These are phyloP conservation scores for Penicillium verhagenii DNA, from an alignment of 495 filamentous ascomycete species.

Conservation along the genomic window DNA sequence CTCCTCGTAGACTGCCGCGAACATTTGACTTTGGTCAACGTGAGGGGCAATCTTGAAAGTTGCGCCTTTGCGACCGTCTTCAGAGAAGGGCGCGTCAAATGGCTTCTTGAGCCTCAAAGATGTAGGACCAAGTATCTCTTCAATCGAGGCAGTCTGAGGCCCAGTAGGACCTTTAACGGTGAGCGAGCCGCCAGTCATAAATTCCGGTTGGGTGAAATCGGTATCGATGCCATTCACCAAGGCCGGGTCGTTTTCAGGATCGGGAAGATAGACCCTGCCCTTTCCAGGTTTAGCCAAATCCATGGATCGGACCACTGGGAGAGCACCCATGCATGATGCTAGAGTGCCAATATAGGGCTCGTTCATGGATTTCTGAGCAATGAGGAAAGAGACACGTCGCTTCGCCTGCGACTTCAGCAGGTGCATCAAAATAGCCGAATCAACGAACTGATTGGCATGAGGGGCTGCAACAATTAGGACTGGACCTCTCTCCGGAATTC, in stretches of 20 bases:
- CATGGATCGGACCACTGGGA: conserved; percentile 87
- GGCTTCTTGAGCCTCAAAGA: conserved; percentile 81
- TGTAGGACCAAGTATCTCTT: conserved; percentile 71
- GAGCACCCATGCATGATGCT: conserved; percentile 74
- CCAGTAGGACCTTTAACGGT: conserved; percentile 80
- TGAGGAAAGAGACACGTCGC: conserved; percentile 83
- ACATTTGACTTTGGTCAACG: conserved; percentile 88
- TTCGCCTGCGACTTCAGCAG: conserved; percentile 78
- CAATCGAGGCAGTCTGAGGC: conserved; percentile 73
- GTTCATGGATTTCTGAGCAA: conserved; percentile 89
- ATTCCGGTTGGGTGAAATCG: conserved; percentile 70
- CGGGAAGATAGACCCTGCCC: conserved; percentile 85
- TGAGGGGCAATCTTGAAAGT: conserved; percentile 86
- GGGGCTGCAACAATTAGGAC: conserved; percentile 95
- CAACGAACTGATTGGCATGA: conserved; percentile 98
- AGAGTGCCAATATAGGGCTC: conserved; percentile 79
- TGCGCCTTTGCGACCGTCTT: conserved; percentile 64
- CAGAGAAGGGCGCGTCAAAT: conserved; percentile 66
- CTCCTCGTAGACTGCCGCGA: conserved; percentile 82
- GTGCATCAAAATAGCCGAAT: conserved; percentile 88
- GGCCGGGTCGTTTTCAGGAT: conserved; percentile 75
- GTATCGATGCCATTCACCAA: conserved; percentile 78
- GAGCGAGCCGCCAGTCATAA: conserved; percentile 73
- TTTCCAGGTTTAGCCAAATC: conserved; percentile 75
- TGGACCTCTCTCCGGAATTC: conserved; percentile 78